Evolutionary conservation across 176 grass and related monocot genomes (phyloP).

Genomic region (Leersia perrieri): DNA sequence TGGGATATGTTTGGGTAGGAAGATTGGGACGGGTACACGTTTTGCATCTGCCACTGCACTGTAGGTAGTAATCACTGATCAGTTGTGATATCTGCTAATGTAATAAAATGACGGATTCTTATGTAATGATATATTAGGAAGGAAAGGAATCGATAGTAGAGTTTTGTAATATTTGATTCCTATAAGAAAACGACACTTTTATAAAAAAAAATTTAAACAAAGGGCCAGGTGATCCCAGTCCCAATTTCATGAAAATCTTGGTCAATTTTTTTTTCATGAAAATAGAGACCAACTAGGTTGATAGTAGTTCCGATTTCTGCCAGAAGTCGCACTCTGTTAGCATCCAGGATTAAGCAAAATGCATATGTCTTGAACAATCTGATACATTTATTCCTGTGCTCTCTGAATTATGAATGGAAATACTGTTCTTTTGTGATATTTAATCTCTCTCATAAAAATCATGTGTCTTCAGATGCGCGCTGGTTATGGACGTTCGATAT

Average conservation of each 20-base stretch:
- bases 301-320: background rate
- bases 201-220: too few species aligned
- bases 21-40: background rate
- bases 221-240: background rate
- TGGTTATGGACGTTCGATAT: conserved; percentile 92
- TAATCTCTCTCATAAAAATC: conserved; percentile 13
- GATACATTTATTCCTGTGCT: background rate
- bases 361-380: background rate
- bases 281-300: background rate
- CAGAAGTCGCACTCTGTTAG: background rate
- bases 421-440: background rate
- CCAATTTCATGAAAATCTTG: too few species aligned
- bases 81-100: background rate
- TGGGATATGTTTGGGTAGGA: background rate
- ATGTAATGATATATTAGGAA: background rate
- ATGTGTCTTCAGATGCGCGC: conserved; percentile 61
- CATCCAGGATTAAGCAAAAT: background rate
- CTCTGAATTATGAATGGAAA: background rate
- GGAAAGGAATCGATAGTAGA: background rate
- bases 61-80: background rate
- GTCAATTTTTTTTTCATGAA: too few species aligned
- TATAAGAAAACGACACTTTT: too few species aligned
- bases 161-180: background rate
- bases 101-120: background rate
- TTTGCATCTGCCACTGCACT: background rate